Base-by-base conservation (phyloP, 352 stramenopile species). In the Aphanomyces stellatus region DNA sequence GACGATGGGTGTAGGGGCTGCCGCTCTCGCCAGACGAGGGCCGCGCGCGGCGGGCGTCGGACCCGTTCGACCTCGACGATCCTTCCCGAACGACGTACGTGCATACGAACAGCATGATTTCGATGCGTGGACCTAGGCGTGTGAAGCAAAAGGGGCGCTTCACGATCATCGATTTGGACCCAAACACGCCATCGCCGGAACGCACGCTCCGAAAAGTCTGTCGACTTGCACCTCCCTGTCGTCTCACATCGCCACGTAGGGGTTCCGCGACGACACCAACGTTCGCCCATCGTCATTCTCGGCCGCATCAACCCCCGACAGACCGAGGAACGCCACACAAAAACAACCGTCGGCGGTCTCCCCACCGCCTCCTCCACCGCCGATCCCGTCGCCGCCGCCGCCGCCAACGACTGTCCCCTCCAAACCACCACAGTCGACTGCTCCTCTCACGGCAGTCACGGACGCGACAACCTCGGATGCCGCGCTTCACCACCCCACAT, bases 111-210 rank as follows among this genome's bases (percentile, higher is more conserved):
- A n/a, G n/a, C n/a, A n/a, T n/a, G n/a, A n/a, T n/a, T n/a, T n/a
- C n/a, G n/a, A n/a, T n/a, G n/a, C 41, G 43, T 28, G 15, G 4
- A n/a, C 27, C 11, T 67, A 67, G 60, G 60, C 60, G 60, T 30
- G 27, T 67, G 4, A 59, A 67, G 49, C 60, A 67, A 24, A 67
- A 67, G 28, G 60, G 60, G 17, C 60, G 60, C 6, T 67, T 67
- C 34, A 67, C 60, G 10, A 67, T 67, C 34, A 67, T 67, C 27
- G 60, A 67, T 24, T 43, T 60, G 30, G 22, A 67, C 27, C 60
- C 60, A 17, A 67, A 49, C 11, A 67, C 60, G 22, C 60, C 60
- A 28, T 67, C 60, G 31, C 60, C 60, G 8, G 60, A 67, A 24
- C 33, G 46, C n/a, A 37, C 8, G 11, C n/a, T 46, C 3, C 60